phyloP scores from a whole-genome alignment of 257 asterid genomes.

The Leptodermis oblonga region DNA sequence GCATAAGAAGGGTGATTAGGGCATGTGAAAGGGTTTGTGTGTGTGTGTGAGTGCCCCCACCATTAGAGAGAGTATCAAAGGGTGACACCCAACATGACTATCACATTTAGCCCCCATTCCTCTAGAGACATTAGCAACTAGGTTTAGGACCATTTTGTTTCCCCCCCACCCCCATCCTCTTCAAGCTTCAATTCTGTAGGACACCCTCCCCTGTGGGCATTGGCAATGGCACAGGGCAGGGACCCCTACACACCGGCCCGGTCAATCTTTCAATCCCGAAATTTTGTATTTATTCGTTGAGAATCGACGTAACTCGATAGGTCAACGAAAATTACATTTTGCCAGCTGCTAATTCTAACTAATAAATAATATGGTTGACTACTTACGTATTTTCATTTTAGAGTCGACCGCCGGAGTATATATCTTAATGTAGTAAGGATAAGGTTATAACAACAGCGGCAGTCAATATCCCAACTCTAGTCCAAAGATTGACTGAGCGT shows the following conservation, averaged over 20 bases:
- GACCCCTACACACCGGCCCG: background rate
- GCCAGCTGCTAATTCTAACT: background rate
- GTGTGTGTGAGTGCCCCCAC: slow-evolving; percentile 21
- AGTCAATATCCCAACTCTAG: background rate
- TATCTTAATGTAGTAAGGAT: too few species aligned
- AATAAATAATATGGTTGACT: background rate
- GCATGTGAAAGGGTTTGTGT: slow-evolving; percentile 37
- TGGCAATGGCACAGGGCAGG: too few species aligned
- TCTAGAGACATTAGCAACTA: slow-evolving; percentile 18
- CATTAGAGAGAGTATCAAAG: background rate
- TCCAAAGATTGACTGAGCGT: background rate
- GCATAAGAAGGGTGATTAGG: slow-evolving; percentile 42
- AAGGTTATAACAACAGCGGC: background rate
- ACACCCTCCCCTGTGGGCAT: background rate
- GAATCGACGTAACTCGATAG: background rate
- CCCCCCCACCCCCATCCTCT: too few species aligned
- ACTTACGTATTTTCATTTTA: too few species aligned
- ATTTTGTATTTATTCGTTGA: background rate
- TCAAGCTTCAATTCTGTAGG: slow-evolving; percentile 16
- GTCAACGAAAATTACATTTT: slow-evolving; percentile 21
- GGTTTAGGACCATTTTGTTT: slow-evolving; percentile 20
- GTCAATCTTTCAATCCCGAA: background rate
- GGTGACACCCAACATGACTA: slow-evolving; percentile 34
- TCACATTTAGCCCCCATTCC: slow-evolving; percentile 24
- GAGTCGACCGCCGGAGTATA: too few species aligned